A percentile compares a stretch with the other conserved stretches of the same genome.
Conservation (phyloP, 768 basidiomycete species). For the Termitomyces sp. region DNA sequence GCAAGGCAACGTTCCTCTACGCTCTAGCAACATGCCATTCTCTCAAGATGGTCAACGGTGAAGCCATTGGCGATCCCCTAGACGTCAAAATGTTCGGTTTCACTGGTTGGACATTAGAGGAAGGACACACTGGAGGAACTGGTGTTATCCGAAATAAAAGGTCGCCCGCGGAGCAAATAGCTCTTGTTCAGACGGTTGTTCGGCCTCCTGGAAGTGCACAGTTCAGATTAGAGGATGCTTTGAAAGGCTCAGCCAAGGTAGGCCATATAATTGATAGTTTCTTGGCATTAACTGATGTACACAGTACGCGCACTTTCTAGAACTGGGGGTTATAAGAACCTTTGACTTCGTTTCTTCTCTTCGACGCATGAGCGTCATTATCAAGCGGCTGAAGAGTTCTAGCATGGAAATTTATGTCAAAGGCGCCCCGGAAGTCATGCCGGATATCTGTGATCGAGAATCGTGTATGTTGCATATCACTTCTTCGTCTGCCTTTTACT, state of each 20-base stretch:
- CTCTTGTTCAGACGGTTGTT: slow-evolving; percentile 94
- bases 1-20: slow-evolving; percentile 84
- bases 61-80: slow-evolving; percentile 91
- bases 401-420: slow-evolving; percentile 99
- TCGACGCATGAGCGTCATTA: slow-evolving; percentile 95
- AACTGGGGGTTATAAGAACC: slow-evolving; percentile 91
- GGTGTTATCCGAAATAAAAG: slow-evolving; percentile 66
- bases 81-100: slow-evolving; percentile 99
- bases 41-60: slow-evolving; percentile 82
- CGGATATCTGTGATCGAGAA: slow-evolving; percentile 85
- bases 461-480: slow-evolving; percentile 62
- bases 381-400: slow-evolving; percentile 87
- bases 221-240: slow-evolving; percentile 90
- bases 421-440: slow-evolving; percentile 99
- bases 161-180: slow-evolving; percentile 64
- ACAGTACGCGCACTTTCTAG: slow-evolving; percentile 94
- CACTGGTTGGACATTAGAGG: slow-evolving; percentile 93
- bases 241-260: slow-evolving; percentile 80
- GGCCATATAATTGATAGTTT: slow-evolving; percentile 10
- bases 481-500: not conserved
- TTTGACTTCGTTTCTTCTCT: slow-evolving; percentile 96
- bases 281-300: not conserved
- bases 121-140: slow-evolving; percentile 71
- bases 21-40: slow-evolving; percentile 96
- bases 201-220: slow-evolving; percentile 90